A percentile compares a stretch with the other conserved stretches of the same genome.
Conservation (phyloP, 345 rosid species). For the Citrus hindsii region DNA sequence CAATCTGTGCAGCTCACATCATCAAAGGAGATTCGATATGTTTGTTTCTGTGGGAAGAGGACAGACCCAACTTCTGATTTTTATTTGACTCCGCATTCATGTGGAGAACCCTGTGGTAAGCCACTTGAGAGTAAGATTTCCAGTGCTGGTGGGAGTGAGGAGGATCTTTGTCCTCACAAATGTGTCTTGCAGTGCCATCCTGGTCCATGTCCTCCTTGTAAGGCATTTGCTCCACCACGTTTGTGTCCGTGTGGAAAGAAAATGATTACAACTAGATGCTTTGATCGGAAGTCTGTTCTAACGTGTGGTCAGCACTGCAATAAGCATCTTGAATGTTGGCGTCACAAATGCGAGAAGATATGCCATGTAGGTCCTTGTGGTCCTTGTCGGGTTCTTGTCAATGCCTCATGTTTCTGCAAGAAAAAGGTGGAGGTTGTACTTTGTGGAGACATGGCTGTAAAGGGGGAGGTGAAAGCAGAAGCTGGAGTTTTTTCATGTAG, state of each 20-base stretch:
- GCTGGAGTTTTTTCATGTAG: constrained; percentile 77
- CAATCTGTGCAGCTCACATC: constrained; percentile 81
- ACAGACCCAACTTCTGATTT: constrained; percentile 83
- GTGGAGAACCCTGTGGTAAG: constrained; percentile 98
- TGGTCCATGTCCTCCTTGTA: constrained; percentile 98
- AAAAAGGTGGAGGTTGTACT: constrained; percentile 63
- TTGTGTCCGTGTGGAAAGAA: constrained; percentile 89
- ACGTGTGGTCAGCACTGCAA: constrained; percentile 76
- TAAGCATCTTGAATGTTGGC: constrained; percentile 71
- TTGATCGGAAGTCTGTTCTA: constrained; percentile 66
- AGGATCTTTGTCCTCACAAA: constrained; percentile 77
- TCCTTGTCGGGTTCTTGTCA: constrained; percentile 63
- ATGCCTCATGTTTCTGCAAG: constrained; percentile 85
- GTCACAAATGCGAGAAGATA: constrained; percentile 63
- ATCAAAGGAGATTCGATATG: constrained; percentile 68
- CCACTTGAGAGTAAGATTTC: constrained; percentile 58
- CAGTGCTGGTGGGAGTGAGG: constrained; percentile 33
- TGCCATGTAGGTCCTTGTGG: constrained; percentile 90
- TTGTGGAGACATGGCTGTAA: constrained; percentile 80
- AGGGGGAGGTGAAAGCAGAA: constrained; percentile 68
- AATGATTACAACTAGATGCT: constrained; percentile 75
- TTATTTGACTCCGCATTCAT: constrained; percentile 94
- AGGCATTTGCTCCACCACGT: constrained; percentile 84
- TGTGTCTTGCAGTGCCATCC: constrained; percentile 99
- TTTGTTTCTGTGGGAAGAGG: constrained; percentile 87